Evolutionary conservation across 2,329 filamentous ascomycete species (phyloP), one percentile per base, ranked within the genome.

Genomic region (Xylariales sp.): DNA sequence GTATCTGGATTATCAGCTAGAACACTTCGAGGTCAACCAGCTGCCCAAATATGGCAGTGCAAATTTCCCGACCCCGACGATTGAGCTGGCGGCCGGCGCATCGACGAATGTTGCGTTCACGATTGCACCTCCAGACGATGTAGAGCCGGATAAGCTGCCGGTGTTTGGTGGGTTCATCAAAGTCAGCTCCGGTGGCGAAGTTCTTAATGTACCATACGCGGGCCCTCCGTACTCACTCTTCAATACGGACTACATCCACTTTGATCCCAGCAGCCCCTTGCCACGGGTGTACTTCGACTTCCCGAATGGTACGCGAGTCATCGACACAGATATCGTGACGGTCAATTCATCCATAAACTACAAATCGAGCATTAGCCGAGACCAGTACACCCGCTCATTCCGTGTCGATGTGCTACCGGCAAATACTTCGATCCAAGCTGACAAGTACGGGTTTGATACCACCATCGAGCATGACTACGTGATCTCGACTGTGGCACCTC

Each of bases 161-260:
- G n/a, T n/a, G n/a, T n/a, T n/a, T n/a, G n/a, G n/a, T n/a, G n/a
- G n/a, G n/a, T n/a, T n/a, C n/a, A n/a, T n/a, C n/a, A n/a, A n/a
- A n/a, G n/a, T n/a, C n/a, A n/a, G n/a, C n/a, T n/a, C n/a, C n/a
- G n/a, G n/a, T n/a, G n/a, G n/a, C n/a, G n/a, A n/a, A n/a, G n/a
- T n/a, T n/a, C n/a, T n/a, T n/a, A n/a, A n/a, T n/a, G n/a, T n/a
- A n/a, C n/a, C n/a, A n/a, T n/a, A n/a, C n/a, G 47, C 47, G 4
- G 53, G 55, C 1, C 45, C 48, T 1, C 54, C 56, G 1, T 58
- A 53, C 21, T 55, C 50, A 10, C 35, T 51, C 3, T 54, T 48
- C 14, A 51, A 54, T 19, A 29, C 49, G 40, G 27, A 28, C 34
- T 33, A 52, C 48, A 32, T 44, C 35, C 20, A 40, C 11, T 7